These are phyloP conservation scores for Tritrichomonas musculus DNA, from an alignment of 208 protist species.

Conservation along the genomic window DNA sequence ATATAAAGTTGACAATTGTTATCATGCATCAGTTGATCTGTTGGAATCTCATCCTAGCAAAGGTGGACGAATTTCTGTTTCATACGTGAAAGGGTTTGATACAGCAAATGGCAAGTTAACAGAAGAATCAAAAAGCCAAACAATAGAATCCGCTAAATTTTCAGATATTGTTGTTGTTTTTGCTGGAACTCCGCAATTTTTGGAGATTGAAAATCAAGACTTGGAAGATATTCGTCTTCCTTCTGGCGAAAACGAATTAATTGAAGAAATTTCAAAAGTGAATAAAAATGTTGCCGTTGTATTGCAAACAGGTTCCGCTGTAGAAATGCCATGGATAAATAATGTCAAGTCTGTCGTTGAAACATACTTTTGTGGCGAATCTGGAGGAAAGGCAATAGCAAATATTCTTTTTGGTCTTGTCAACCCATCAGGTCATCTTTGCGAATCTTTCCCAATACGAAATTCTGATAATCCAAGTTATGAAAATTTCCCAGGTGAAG, in stretches of 20 bases:
- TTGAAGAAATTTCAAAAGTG: not conserved
- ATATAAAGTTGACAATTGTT: too few relatives aligned
- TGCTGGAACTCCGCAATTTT: not conserved
- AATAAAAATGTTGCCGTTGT: not conserved
- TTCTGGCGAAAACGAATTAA: not conserved
- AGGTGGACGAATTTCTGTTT: too few relatives aligned
- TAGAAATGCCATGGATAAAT: not conserved
- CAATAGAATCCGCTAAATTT: not conserved
- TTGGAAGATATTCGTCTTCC: not conserved
- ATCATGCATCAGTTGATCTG: too few relatives aligned
- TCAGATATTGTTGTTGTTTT: not conserved
- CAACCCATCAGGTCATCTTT: slow-evolving; percentile 32
- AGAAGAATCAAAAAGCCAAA: not conserved
- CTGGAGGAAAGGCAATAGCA: not conserved
- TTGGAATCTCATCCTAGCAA: too few relatives aligned
- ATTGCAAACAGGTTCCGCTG: not conserved
- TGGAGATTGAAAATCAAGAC: not conserved
- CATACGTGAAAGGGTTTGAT: not conserved
- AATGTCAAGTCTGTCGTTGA: not conserved
- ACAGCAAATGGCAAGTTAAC: not conserved
- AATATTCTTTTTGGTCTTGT: not conserved
- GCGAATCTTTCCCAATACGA: slow-evolving; percentile 36
- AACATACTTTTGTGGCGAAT: not conserved
- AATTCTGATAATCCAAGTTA: not conserved
- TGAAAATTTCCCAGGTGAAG: slow-evolving; percentile 27